Evolutionary conservation across 257 asterid species (phyloP), one percentile per base, ranked within the genome.

Genomic region (Striga asiatica): DNA sequence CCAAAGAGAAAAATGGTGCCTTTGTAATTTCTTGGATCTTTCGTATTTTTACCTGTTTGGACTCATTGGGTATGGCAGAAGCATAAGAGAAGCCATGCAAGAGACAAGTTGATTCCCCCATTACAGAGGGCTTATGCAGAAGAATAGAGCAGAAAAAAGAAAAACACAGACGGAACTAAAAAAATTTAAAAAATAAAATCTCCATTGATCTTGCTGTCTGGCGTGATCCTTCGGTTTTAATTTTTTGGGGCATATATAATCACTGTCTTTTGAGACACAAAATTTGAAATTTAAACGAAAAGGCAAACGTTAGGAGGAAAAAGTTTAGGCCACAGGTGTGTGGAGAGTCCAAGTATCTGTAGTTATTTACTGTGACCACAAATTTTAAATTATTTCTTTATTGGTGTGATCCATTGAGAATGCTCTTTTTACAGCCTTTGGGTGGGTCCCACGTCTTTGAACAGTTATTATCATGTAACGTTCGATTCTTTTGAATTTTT

Each of bases 91-190:
- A 80, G 14, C 84, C 82, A 48, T 78, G 95, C 74, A 85, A 69
- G 58, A 89, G 79, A 78, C 92, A 77, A 72, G 84, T 56, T 58
- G 94, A 74, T 39, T 84, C 95, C 59, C 81, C 94, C 97, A 84
- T 88, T 62, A 43, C 62, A 45, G 22, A 34, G 51, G 14, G 17
- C 35, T 42, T 23, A 29, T n/a, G n/a, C n/a, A n/a, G n/a, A n/a
- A n/a, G n/a, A n/a, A n/a, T n/a, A n/a, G n/a, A n/a, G n/a, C n/a
- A n/a, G n/a, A n/a, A n/a, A n/a, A n/a, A n/a, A n/a, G n/a, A n/a
- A n/a, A n/a, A n/a, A n/a, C n/a, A n/a, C 27, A 14, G 54, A 58
- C 50, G 16, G 50, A 10, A 12, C 54, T 43, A 16, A 10, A 32
- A 66, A 45, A 62, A 63, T 56, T n/a, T n/a, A n/a, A 35, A 54